phyloP scores from a whole-genome alignment of 179 eudicot genomes.

The Carnegiea gigantea region DNA sequence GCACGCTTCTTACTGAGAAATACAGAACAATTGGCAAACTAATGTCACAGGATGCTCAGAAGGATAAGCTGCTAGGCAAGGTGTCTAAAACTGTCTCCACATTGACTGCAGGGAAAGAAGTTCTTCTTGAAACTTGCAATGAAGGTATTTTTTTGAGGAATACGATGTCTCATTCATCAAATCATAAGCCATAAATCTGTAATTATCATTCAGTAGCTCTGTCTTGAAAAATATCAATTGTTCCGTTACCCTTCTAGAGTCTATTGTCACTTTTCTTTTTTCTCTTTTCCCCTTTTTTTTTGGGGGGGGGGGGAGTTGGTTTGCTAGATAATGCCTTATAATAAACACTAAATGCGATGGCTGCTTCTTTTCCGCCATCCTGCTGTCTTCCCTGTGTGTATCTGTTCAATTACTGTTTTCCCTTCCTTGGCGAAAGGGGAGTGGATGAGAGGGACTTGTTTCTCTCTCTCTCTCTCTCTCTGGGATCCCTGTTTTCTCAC shows the following conservation, averaged over 20 bases:
- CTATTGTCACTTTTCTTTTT: not conserved
- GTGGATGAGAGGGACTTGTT: not conserved
- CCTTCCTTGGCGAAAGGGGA: not conserved
- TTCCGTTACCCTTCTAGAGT: not conserved
- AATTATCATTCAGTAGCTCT: not conserved
- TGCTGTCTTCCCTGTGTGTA: not conserved
- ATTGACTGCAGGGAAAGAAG: not conserved
- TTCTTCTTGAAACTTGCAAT: not conserved
- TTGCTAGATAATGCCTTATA: no score
- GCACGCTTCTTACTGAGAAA: not conserved
- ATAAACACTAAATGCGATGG: not conserved
- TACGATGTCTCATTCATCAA: no score
- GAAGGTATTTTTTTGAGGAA: not conserved
- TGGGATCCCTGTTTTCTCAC: not conserved
- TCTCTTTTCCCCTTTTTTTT: no score
- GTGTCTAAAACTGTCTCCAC: not conserved
- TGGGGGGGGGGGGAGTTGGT: not conserved
- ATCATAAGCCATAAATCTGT: not conserved
- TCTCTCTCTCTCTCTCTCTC: not conserved
- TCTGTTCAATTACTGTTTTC: no score
- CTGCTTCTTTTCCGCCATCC: not conserved
- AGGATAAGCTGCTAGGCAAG: not conserved
- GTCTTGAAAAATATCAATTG: not conserved
- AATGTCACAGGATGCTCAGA: not conserved
- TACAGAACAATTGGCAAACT: not conserved